Evolutionary conservation across 441 rosid species (phyloP).

Genomic region (Erodium moschatum): DNA sequence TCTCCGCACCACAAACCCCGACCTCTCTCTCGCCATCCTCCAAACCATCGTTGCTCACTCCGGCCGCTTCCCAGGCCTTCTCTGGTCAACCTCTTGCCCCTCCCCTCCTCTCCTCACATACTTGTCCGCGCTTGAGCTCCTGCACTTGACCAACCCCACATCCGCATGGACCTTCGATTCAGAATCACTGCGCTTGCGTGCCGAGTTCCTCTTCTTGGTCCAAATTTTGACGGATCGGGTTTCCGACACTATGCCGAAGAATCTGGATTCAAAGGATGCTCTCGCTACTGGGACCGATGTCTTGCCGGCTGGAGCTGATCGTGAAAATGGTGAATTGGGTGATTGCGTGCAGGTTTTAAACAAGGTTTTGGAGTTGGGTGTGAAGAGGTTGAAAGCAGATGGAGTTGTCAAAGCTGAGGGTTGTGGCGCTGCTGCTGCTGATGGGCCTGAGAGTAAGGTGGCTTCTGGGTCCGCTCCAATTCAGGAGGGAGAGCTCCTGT

Average conservation of each 20-base stretch:
- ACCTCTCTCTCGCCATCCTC: slow-evolving; percentile 57
- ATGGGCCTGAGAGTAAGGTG: slow-evolving; percentile 18
- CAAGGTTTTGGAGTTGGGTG: slow-evolving; percentile 57
- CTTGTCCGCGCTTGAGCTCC: slow-evolving; percentile 62
- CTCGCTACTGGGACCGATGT: slow-evolving; percentile 22
- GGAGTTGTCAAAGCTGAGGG: slow-evolving; percentile 15
- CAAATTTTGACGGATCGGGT: slow-evolving; percentile 57
- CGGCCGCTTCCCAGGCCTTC: slow-evolving; percentile 55
- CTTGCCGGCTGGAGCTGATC: slow-evolving; percentile 24
- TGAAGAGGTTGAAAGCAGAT: slow-evolving; percentile 54
- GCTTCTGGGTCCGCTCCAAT: slow-evolving; percentile 24
- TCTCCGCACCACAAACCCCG: slow-evolving; percentile 57
- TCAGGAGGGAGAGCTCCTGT: slow-evolving; percentile 42
- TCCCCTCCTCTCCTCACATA: slow-evolving; percentile 66
- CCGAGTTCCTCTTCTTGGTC: slow-evolving; percentile 59
- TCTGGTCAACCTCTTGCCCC: slow-evolving; percentile 71
- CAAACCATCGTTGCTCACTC: slow-evolving; percentile 71
- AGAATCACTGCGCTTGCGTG: slow-evolving; percentile 53
- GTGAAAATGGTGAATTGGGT: slow-evolving; percentile 30
- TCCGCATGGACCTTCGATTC: slow-evolving; percentile 65
- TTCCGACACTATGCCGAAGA: slow-evolving; percentile 24
- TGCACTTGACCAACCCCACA: slow-evolving; percentile 41
- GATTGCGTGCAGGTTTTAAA: slow-evolving; percentile 44
- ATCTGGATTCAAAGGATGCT: slow-evolving; percentile 25
- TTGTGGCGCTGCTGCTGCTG: slow-evolving; percentile 12